Conservation (phyloP, 495 filamentous ascomycete species). For the Trichoderma orchidacearum region DNA sequence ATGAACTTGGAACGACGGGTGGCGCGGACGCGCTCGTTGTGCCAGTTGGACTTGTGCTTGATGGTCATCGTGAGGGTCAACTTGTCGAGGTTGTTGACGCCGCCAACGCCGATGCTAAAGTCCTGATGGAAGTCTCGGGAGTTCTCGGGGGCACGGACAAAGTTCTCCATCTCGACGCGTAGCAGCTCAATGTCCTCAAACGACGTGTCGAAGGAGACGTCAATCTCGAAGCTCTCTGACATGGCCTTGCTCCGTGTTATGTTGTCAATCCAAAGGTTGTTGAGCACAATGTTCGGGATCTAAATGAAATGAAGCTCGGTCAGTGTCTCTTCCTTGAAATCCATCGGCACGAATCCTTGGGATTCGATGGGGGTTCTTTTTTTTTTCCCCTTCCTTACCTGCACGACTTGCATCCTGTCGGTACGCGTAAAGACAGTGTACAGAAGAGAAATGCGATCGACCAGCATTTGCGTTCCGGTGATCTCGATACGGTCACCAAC, state of each 20-base stretch:
- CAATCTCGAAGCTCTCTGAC: constrained; percentile 71
- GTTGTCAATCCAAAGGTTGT: constrained; percentile 87
- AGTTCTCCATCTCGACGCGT: constrained; percentile 65
- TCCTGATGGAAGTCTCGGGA: constrained; percentile 82
- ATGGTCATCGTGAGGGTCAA: constrained; percentile 72
- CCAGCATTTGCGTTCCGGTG: constrained; percentile 50
- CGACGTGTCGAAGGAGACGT: constrained; percentile 68
- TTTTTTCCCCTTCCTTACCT: too few relatives aligned
- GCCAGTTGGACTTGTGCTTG: constrained; percentile 92
- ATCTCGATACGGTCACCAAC: constrained; percentile 92
- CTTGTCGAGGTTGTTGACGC: constrained; percentile 80
- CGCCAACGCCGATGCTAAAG: constrained; percentile 59
- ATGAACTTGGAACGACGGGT: constrained; percentile 89
- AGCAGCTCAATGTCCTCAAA: constrained; percentile 80
- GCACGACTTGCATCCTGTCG: constrained; percentile 67
- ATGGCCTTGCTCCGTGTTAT: constrained; percentile 80
- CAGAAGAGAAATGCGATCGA: constrained; percentile 88
- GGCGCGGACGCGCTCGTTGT: constrained; percentile 73
- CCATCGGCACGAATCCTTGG: too few relatives aligned
- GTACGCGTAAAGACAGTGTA: constrained; percentile 88
- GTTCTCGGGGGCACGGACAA: constrained; percentile 80
- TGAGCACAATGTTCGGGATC: constrained; percentile 81
- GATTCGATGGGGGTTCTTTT: too few relatives aligned
- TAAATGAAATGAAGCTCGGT: too few relatives aligned
- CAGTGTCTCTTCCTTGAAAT: too few relatives aligned